phyloP scores from a whole-genome alignment of 768 basidiomycete genomes.

The Rickenella mellea region DNA sequence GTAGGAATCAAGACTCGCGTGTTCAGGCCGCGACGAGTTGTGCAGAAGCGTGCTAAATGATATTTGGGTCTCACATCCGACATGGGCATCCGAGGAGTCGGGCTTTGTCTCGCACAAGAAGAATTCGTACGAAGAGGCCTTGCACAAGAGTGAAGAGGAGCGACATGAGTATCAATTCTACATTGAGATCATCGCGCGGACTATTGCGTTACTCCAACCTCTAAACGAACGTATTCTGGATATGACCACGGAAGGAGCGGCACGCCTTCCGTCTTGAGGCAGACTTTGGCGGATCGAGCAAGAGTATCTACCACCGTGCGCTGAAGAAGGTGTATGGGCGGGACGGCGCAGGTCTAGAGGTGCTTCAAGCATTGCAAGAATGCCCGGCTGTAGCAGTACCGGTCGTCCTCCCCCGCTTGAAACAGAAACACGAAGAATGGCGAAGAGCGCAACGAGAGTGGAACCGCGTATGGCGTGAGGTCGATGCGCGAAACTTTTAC shows the following conservation, averaged over 20 bases:
- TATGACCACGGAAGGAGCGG: constrained; percentile 82
- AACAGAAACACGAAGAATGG: constrained; percentile 97
- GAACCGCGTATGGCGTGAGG: constrained; percentile 94
- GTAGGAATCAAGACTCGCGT: constrained; percentile 82
- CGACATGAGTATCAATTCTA: constrained; percentile 97
- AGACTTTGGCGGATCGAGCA: constrained; percentile 83
- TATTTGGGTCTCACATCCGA: constrained; percentile 96
- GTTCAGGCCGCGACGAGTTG: constrained; percentile 89
- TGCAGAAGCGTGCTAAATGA: constrained; percentile 96
- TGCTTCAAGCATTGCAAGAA: constrained; percentile 83
- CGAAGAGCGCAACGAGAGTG: constrained; percentile 88
- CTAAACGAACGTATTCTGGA: constrained; percentile 74
- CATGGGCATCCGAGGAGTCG: constrained; percentile 94
- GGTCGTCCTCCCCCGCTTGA: constrained; percentile 80
- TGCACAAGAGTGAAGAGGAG: constrained; percentile 97
- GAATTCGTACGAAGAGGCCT: constrained; percentile 89
- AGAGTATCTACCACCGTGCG: constrained; percentile 82
- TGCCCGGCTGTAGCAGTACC: constrained; percentile 86
- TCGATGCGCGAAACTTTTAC: constrained; percentile 96
- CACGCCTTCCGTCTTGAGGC: constrained; percentile 71
- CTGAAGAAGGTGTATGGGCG: constrained; percentile 91
- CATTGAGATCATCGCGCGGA: constrained; percentile 82
- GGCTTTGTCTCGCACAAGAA: constrained; percentile 95
- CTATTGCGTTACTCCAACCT: constrained; percentile 87
- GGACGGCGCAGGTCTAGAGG: constrained; percentile 55